Evolutionary conservation across 169 alveolate species (phyloP), one percentile per base, ranked within the genome.

Genomic region (Toxoplasma gondii): DNA sequence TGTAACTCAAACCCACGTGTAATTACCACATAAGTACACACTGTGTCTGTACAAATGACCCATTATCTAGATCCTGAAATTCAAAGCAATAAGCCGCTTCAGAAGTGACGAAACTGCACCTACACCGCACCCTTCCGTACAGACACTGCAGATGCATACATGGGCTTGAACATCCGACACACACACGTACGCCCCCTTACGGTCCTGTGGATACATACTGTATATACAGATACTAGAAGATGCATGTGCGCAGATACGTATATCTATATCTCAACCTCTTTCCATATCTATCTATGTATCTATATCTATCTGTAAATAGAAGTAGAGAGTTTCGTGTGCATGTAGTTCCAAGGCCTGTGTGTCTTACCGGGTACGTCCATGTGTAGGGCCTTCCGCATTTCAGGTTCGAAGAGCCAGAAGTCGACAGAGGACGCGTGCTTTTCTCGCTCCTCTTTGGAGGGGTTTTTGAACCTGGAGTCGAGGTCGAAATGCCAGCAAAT

Each of bases 401-500:
- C 67, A 43, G 53, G 94, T 41, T 88, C 88, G 53, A 64, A 88
- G 58, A 94, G 94, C 96, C 96, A 94, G 82, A 94, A 94, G 44
- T 88, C 82, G 74, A 94, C 96, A 34, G 88, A 38, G 27, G 82
- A 7, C 7, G 78, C 94, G 39, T 70, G 49, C 38, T 36, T 53
- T 29, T 45, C 36, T 58, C 94, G 74, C 45, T 94, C 96, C 44
- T 67, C 92, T 12, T 41, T 88, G 38, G 96, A 43, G 2, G 96
- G 95, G 83, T 96, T 96, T 67, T 93, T 92, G 84, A 83, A 96
- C 5, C 84, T 67, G 44, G 91, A 88, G 53, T 78, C 36, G 54
- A 95, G 96, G 64, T 94, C 95, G 69, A 88, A 91, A 49, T 90
- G 58, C 92, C 95, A 91, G 88, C 96, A 92, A 49, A 96, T 90